These are phyloP conservation scores for Pseudonitzschia pungens DNA, from an alignment of 108 stramenopile genomes.

Conservation along the genomic window DNA sequence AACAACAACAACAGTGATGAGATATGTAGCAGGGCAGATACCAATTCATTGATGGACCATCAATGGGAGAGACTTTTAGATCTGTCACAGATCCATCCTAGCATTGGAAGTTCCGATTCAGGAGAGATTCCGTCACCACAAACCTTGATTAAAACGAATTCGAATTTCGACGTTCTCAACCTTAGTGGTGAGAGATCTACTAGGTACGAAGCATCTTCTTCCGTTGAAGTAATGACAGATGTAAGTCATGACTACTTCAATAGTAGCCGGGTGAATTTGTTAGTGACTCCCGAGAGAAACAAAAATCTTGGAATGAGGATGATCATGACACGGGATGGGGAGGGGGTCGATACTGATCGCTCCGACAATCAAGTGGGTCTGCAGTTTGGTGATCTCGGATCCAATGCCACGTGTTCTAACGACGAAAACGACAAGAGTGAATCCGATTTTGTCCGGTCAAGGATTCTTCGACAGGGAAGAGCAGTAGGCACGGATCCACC, in stretches of 20 bases:
- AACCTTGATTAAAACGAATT: not conserved
- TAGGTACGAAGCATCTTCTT: slow-evolving; percentile 9
- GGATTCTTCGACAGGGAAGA: not conserved
- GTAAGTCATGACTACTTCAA: slow-evolving; percentile 46
- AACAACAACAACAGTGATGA: not conserved
- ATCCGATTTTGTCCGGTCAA: not conserved
- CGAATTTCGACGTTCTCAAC: not conserved
- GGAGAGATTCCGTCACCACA: slow-evolving; percentile 15
- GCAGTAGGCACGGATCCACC: not conserved
- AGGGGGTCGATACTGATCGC: slow-evolving; percentile 2
- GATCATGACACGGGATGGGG: slow-evolving; percentile 20
- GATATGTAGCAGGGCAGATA: not conserved
- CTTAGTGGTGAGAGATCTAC: slow-evolving; percentile 3
- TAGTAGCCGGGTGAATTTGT: slow-evolving; percentile 37
- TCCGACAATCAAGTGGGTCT: not conserved
- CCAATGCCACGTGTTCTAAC: not conserved
- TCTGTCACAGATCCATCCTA: slow-evolving; percentile 23
- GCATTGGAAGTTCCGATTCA: not conserved
- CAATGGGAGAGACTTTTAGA: slow-evolving; percentile 48
- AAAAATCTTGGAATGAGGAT: not conserved
- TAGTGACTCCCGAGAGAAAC: slow-evolving; percentile 47
- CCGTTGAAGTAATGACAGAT: slow-evolving; percentile 37
- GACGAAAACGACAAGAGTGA: slow-evolving; percentile 20
- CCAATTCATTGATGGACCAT: slow-evolving; percentile 22
- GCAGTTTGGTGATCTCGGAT: not conserved